Conservation (phyloP, 2,329 filamentous ascomycete species). For the Fusarium bactridioides region DNA sequence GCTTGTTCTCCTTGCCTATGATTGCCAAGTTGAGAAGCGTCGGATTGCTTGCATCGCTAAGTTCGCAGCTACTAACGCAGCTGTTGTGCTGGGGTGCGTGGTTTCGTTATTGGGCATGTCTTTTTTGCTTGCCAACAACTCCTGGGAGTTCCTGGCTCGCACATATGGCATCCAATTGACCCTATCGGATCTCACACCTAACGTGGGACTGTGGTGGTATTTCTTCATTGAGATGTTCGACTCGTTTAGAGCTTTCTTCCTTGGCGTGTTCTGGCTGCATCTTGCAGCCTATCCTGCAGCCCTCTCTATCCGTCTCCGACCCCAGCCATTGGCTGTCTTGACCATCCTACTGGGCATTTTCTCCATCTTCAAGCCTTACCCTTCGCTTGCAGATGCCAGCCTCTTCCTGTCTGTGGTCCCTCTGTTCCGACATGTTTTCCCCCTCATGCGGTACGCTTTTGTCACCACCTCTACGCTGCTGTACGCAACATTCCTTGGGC, state of each 20-base stretch:
- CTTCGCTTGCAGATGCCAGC: slow-evolving; percentile 88
- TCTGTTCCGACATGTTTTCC: slow-evolving; percentile 90
- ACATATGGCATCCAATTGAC: slow-evolving; percentile 95
- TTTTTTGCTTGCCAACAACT: slow-evolving; percentile 74
- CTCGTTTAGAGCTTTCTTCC: slow-evolving; percentile 95
- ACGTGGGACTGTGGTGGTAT: slow-evolving; percentile 98
- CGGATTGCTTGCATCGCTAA: slow-evolving; percentile 46
- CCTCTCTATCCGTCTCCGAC: slow-evolving; percentile 80
- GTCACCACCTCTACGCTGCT: slow-evolving; percentile 82
- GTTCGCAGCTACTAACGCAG: slow-evolving; percentile 65
- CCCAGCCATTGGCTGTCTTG: slow-evolving; percentile 86
- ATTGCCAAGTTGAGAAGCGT: slow-evolving; percentile 58
- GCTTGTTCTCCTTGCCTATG: slow-evolving; percentile 80
- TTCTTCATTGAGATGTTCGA: slow-evolving; percentile 99
- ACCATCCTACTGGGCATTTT: slow-evolving; percentile 88
- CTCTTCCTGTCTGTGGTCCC: slow-evolving; percentile 85
- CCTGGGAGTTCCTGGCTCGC: slow-evolving; percentile 86
- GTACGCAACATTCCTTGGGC: slow-evolving; percentile 88
- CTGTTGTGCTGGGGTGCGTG: slow-evolving; percentile 63
- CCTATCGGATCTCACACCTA: slow-evolving; percentile 91
- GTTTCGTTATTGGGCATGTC: slow-evolving; percentile 74
- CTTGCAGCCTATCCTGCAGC: slow-evolving; percentile 89
- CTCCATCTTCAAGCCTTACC: slow-evolving; percentile 96
- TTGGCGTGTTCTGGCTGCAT: slow-evolving; percentile 98
- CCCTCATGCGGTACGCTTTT: slow-evolving; percentile 93